These are phyloP conservation scores for Chamaecrista fasciculata DNA, from an alignment of 306 rosid genomes.

Conservation along the genomic window DNA sequence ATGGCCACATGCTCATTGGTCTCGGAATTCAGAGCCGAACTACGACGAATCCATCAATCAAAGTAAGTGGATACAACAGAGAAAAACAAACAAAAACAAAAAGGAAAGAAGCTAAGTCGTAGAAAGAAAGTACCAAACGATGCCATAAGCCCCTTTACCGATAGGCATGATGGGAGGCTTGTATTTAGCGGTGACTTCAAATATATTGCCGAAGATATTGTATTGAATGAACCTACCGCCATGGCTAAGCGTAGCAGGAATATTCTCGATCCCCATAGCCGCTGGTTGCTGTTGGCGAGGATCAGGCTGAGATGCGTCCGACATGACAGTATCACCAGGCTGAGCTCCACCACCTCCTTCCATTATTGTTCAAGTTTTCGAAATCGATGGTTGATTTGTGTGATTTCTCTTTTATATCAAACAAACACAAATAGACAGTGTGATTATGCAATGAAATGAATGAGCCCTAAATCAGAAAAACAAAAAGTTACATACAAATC, in stretches of 20 bases:
- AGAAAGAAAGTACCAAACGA: constrained; percentile 62
- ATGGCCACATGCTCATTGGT: constrained; percentile 94
- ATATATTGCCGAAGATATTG: constrained; percentile 91
- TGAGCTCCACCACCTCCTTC: constrained; percentile 41
- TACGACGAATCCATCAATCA: constrained; percentile 5
- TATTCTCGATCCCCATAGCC: constrained; percentile 25
- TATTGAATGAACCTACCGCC: constrained; percentile 89
- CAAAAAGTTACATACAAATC: too few relatives aligned
- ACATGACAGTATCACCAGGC: constrained; percentile 56
- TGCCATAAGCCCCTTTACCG: constrained; percentile 94
- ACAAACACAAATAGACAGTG: not conserved
- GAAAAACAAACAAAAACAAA: not conserved
- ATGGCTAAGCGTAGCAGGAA: constrained; percentile 48
- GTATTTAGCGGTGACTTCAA: constrained; percentile 90
- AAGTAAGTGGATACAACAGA: not conserved
- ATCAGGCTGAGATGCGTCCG: constrained; percentile 46
- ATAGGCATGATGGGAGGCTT: constrained; percentile 94
- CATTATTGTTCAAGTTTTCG: not conserved
- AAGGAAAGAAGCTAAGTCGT: not conserved
- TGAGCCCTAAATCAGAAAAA: constrained; percentile 12
- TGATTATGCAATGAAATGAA: not conserved
- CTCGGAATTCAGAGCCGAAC: constrained; percentile 91
- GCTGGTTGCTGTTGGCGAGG: constrained; percentile 30
- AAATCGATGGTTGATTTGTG: too few relatives aligned
- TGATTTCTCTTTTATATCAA: not conserved